phyloP scores from a whole-genome alignment of 139 green algal genomes.

The Chlamydomonas applanata region DNA sequence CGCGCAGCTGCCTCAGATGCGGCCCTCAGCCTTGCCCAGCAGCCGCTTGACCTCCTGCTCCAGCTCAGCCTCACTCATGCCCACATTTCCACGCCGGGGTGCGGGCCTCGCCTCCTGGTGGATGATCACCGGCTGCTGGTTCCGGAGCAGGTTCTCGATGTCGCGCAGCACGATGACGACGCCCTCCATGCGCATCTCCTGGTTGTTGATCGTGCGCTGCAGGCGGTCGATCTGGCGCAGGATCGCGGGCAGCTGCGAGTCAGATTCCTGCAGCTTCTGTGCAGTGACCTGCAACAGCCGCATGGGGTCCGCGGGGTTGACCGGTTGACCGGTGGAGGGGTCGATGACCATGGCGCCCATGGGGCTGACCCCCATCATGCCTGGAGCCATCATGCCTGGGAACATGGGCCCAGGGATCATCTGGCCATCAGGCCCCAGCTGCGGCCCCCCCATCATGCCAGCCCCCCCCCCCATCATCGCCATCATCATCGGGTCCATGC shows the following conservation, averaged over 20 bases:
- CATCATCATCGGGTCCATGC: not conserved
- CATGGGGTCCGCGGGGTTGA: slow-evolving; percentile 20
- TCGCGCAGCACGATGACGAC: slow-evolving; percentile 47
- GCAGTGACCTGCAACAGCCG: slow-evolving; percentile 32
- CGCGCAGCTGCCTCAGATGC: not conserved
- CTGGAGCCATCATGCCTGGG: not conserved
- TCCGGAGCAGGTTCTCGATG: slow-evolving; percentile 55
- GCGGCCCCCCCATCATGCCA: not conserved
- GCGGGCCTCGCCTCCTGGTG: slow-evolving; percentile 32
- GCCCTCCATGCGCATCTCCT: slow-evolving; percentile 48
- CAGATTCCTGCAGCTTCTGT: slow-evolving; percentile 31
- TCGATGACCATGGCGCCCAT: slow-evolving; percentile 11
- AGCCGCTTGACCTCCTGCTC: slow-evolving; percentile 50
- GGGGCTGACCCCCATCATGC: not conserved
- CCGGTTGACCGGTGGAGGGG: not conserved
- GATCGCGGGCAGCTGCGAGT: slow-evolving; percentile 43
- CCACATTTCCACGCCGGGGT: slow-evolving; percentile 1
- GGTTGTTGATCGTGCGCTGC: slow-evolving; percentile 46
- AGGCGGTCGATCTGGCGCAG: slow-evolving; percentile 41
- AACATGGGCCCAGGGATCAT: not conserved
- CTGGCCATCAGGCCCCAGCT: not conserved
- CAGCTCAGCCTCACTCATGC: slow-evolving; percentile 45
- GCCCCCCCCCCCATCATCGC: not conserved
- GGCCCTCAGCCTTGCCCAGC: slow-evolving; percentile 36
- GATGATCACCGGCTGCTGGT: slow-evolving; percentile 51